phyloP scores from a whole-genome alignment of 208 protist species.

The Crithidia expoeki region DNA sequence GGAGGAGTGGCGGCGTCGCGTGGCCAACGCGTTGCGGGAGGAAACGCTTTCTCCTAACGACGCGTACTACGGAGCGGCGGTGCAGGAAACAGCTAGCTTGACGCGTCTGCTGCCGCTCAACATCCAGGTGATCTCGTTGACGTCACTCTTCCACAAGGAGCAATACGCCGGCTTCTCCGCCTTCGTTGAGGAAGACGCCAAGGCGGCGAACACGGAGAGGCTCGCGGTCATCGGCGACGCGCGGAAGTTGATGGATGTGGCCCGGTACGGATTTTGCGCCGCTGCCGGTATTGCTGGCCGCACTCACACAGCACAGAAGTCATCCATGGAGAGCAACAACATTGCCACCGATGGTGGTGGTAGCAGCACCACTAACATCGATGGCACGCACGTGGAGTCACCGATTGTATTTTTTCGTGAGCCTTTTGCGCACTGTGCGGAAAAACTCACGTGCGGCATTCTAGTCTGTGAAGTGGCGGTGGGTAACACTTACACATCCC shows the following conservation, averaged over 20 bases:
- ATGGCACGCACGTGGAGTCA: conserved; percentile 1
- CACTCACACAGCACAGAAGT: background rate
- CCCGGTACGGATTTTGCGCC: conserved; percentile 37
- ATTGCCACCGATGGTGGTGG: background rate
- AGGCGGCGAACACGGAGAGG: conserved; percentile 48
- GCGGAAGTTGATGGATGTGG: conserved; percentile 36
- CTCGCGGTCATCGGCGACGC: conserved; percentile 66
- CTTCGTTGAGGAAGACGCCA: conserved; percentile 36
- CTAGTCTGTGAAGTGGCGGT: conserved; percentile 80
- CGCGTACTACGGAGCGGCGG: conserved; percentile 53
- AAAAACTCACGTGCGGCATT: conserved; percentile 41
- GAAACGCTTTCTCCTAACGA: conserved; percentile 43
- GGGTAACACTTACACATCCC: conserved; percentile 41
- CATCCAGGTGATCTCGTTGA: conserved; percentile 51
- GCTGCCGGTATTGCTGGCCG: background rate
- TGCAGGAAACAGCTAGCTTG: conserved; percentile 48
- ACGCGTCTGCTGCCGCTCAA: conserved; percentile 58
- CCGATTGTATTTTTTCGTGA: conserved; percentile 53
- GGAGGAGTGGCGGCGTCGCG: conserved; percentile 55
- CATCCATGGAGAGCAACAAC: background rate
- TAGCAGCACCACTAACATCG: no score
- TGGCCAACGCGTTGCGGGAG: conserved; percentile 43
- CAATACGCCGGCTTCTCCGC: conserved; percentile 54
- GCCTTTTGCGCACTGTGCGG: conserved; percentile 54
- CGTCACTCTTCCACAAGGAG: conserved; percentile 55